Percentiles rank a stretch among this genome's conserved stretches.
These are phyloP conservation scores for Ophiostoma triangulosporum DNA, from an alignment of 2,329 filamentous ascomycete species.

Conservation along the genomic window DNA sequence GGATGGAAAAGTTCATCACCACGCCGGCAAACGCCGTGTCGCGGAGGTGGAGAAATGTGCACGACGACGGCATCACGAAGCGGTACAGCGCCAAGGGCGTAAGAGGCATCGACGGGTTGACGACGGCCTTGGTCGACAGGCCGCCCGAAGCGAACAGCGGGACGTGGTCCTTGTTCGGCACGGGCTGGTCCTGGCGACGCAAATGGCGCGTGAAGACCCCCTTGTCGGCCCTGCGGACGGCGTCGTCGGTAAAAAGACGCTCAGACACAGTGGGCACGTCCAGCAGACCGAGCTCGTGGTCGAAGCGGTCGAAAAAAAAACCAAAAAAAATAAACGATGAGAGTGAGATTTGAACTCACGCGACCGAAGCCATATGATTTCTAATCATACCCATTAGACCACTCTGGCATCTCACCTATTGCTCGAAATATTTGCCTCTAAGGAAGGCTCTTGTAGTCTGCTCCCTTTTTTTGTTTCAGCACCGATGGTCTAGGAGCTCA, in stretches of 20 bases:
- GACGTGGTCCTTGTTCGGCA: conserved; percentile 31
- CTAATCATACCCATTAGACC: conserved; percentile 12
- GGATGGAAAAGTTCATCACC: conserved; percentile 29
- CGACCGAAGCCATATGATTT: conserved; percentile 13
- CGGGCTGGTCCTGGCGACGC: conserved; percentile 35
- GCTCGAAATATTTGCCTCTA: not conserved
- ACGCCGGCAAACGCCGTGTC: conserved; percentile 34
- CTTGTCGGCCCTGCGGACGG: conserved; percentile 32
- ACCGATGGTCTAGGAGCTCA: too few relatives aligned
- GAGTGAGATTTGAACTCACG: conserved; percentile 12
- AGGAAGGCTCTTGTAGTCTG: not conserved
- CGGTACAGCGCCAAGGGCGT: conserved; percentile 31
- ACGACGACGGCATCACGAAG: conserved; percentile 31
- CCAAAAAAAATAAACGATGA: conserved; percentile 7
- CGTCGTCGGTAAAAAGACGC: conserved; percentile 23
- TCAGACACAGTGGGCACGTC: conserved; percentile 19
- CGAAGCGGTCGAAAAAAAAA: conserved; percentile 23
- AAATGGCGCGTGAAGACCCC: conserved; percentile 42
- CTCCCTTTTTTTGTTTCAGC: not conserved
- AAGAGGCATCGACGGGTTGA: conserved; percentile 17
- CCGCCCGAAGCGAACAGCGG: conserved; percentile 28
- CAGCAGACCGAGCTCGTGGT: conserved; percentile 35
- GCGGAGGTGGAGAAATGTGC: conserved; percentile 22
- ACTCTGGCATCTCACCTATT: conserved; percentile 11
- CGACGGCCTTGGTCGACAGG: conserved; percentile 20